Percentiles rank a stretch among this genome's conserved stretches.
These are phyloP conservation scores for Tolypocladium guangdongense DNA, from an alignment of 2,329 filamentous ascomycete genomes.

Conservation along the genomic window DNA sequence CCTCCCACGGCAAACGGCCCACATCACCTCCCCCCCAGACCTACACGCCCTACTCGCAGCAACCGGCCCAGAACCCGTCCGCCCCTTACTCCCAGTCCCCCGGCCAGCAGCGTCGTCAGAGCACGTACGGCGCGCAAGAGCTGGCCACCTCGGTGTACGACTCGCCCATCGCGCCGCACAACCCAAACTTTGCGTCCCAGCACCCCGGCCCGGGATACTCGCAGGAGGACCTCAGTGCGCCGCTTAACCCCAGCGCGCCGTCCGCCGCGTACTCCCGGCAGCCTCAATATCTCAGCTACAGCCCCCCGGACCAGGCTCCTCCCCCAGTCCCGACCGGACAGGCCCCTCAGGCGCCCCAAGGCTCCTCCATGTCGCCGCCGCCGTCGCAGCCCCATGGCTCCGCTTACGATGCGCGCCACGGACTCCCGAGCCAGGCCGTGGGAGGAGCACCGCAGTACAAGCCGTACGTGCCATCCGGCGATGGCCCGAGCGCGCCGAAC, in stretches of 20 bases:
- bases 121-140: constrained; percentile 65
- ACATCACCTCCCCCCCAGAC: constrained; percentile 37
- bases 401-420: constrained; percentile 38
- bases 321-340: constrained; percentile 30
- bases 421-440: constrained; percentile 34
- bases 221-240: constrained; percentile 29
- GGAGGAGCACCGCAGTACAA: constrained; percentile 41
- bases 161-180: constrained; percentile 52
- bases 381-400: constrained; percentile 34
- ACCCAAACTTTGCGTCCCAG: constrained; percentile 29
- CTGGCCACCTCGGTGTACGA: constrained; percentile 69
- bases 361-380: constrained; percentile 24
- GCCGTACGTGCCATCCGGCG: constrained; percentile 43
- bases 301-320: constrained; percentile 24
- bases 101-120: constrained; percentile 46
- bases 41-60: constrained; percentile 33
- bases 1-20: constrained; percentile 35
- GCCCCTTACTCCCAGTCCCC: constrained; percentile 32
- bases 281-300: constrained; percentile 32
- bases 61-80: constrained; percentile 11
- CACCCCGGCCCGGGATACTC: constrained; percentile 38
- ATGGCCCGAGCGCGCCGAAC: constrained; percentile 37
- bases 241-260: constrained; percentile 14
- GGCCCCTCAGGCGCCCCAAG: constrained; percentile 16
- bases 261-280: constrained; percentile 16